Percentiles rank a stretch among this genome's conserved stretches.
These are phyloP conservation scores for Botrytis sinoallii DNA, from an alignment of 2,329 filamentous ascomycete genomes.

Conservation along the genomic window DNA sequence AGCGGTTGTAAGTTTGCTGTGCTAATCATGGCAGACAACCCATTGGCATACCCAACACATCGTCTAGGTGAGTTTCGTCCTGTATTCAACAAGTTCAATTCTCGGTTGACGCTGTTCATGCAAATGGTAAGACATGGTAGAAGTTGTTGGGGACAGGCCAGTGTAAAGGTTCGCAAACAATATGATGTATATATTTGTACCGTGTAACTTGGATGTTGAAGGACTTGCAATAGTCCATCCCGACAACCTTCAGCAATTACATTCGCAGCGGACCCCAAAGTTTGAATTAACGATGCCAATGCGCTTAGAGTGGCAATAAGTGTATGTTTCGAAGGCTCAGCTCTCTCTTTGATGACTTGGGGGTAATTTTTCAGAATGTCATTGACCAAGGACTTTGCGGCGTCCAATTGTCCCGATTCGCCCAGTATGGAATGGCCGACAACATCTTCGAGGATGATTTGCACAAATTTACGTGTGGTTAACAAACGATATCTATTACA, in stretches of 20 bases:
- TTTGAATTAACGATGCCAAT: conserved; percentile 72
- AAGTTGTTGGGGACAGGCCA: conserved; percentile 89
- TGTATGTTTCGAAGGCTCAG: conserved; percentile 84
- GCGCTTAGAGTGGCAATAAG: conserved; percentile 77
- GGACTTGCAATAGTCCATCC: conserved; percentile 82
- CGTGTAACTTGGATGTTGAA: conserved; percentile 93
- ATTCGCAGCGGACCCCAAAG: conserved; percentile 78
- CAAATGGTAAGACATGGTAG: conserved; percentile 89
- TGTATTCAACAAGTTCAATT: conserved; percentile 72
- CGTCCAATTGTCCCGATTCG: conserved; percentile 82
- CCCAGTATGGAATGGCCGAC: conserved; percentile 79
- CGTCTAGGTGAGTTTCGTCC: conserved; percentile 75
- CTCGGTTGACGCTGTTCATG: conserved; percentile 90
- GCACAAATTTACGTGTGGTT: conserved; percentile 78
- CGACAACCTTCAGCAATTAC: conserved; percentile 77
- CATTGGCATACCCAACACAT: conserved; percentile 89
- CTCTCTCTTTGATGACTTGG: conserved; percentile 78
- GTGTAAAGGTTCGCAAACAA: conserved; percentile 80
- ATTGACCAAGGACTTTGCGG: conserved; percentile 78
- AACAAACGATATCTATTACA: conserved; percentile 87
- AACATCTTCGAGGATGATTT: conserved; percentile 78
- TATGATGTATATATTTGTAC: conserved; percentile 88
- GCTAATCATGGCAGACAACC: conserved; percentile 84
- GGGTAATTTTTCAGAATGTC: conserved; percentile 92
- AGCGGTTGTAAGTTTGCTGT: conserved; percentile 84